These are phyloP conservation scores for Annona squamosa DNA, from an alignment of 164 flowering plant genomes.

Conservation along the genomic window DNA sequence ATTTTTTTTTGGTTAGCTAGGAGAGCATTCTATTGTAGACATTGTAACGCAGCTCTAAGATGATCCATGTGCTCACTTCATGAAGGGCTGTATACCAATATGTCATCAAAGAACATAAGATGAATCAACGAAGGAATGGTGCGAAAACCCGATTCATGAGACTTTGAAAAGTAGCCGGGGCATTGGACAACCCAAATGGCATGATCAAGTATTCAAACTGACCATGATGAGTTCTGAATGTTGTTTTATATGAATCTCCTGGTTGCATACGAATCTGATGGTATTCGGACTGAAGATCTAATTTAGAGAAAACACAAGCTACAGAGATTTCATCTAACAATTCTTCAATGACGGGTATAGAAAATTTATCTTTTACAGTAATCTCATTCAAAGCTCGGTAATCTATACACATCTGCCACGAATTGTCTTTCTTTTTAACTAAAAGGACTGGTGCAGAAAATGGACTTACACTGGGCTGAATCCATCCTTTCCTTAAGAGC, in stretches of 20 bases:
- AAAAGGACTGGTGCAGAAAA: conserved; percentile 1
- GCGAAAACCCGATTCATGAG: conserved; percentile 9
- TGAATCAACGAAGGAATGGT: not conserved
- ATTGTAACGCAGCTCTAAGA: not conserved
- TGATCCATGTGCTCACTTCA: not conserved
- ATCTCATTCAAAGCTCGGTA: conserved; percentile 1
- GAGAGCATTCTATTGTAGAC: not conserved
- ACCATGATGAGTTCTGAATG: conserved; percentile 7
- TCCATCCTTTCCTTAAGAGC: too few relatives aligned
- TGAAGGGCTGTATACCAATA: conserved; percentile 1
- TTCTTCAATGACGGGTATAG: conserved; percentile 1
- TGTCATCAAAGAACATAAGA: conserved; percentile 17
- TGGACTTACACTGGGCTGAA: too few relatives aligned
- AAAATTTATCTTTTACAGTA: conserved; percentile 5
- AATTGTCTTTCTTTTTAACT: not conserved
- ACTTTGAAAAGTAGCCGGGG: not conserved
- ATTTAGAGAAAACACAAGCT: conserved; percentile 7
- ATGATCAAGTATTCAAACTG: not conserved
- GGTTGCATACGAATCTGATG: conserved; percentile 14
- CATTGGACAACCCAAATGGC: not conserved
- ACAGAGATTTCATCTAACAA: conserved; percentile 16
- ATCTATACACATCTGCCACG: conserved; percentile 3
- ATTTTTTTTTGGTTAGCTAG: not conserved
- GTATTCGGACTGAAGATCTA: conserved; percentile 9
- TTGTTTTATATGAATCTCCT: not conserved